A percentile compares a stretch with the other conserved stretches of the same genome.
phyloP scores from a whole-genome alignment of 2,329 filamentous ascomycete species.

The Cadophora sp. region DNA sequence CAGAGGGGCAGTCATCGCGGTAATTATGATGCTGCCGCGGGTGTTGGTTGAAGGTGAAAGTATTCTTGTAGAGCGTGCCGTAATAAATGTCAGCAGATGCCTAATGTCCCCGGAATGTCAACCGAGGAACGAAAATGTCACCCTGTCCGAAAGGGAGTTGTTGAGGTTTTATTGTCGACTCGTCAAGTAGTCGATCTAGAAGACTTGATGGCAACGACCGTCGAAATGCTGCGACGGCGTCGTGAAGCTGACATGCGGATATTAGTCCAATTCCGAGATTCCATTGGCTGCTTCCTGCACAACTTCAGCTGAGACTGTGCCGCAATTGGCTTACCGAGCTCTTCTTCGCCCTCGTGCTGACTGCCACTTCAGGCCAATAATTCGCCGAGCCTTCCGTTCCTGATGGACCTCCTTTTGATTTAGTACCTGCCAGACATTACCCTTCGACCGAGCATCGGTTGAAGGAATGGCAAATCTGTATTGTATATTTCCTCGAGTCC shows the following conservation, averaged over 20 bases:
- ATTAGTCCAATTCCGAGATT: background rate
- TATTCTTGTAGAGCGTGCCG: too few species aligned
- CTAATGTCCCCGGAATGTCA: too few species aligned
- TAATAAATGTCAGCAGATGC: too few species aligned
- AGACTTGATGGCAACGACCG: background rate
- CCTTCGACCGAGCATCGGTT: background rate
- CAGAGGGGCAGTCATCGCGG: background rate
- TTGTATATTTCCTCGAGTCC: background rate
- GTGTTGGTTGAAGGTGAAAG: too few species aligned
- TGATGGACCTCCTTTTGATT: background rate
- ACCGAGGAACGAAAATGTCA: too few species aligned
- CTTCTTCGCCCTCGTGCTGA: background rate
- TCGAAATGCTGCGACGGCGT: background rate
- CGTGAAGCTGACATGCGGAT: background rate
- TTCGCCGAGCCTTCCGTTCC: too few species aligned
- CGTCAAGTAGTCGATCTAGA: background rate
- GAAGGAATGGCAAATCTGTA: background rate
- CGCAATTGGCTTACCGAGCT: background rate
- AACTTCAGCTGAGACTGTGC: background rate
- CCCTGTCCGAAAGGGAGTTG: too few species aligned
- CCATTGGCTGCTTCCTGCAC: background rate
- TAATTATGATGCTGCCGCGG: too few species aligned
- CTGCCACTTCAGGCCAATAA: background rate
- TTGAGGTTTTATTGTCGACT: too few species aligned
- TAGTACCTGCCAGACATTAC: background rate